Evolutionary conservation across 441 rosid species (phyloP).

Genomic region (Syzygium malaccense): DNA sequence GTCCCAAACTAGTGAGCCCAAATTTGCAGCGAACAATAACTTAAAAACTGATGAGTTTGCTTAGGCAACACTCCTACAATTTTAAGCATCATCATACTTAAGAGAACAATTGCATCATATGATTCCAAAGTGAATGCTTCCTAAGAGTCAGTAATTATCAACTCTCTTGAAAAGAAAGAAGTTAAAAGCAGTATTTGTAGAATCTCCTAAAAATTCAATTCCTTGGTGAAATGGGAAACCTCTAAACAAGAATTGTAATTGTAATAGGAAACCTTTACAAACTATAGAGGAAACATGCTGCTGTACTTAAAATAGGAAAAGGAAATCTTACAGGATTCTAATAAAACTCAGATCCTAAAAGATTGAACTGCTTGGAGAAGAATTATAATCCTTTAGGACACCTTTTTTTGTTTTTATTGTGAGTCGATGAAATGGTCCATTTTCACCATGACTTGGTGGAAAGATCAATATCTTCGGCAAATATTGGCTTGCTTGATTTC

Average conservation of each 20-base stretch:
- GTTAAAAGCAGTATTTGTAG: background rate
- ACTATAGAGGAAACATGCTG: background rate
- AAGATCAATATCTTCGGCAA: background rate
- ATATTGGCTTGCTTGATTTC: background rate
- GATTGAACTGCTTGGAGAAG: background rate
- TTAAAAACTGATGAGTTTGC: background rate
- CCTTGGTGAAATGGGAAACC: background rate
- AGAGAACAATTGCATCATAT: background rate
- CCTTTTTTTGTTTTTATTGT: background rate
- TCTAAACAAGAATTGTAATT: background rate
- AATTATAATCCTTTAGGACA: background rate
- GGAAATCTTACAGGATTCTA: background rate
- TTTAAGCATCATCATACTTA: background rate
- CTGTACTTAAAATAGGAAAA: background rate
- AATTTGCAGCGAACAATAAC: background rate
- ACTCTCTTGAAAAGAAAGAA: background rate
- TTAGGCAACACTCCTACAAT: background rate
- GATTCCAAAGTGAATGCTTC: background rate
- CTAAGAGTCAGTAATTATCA: background rate
- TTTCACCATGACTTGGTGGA: background rate
- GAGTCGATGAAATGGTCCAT: background rate
- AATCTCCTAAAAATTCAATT: background rate
- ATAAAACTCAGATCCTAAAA: background rate
- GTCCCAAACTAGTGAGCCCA: background rate
- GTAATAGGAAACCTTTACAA: background rate